phyloP scores from a whole-genome alignment of 257 asterid species.

The Ocimum tenuiflorum region DNA sequence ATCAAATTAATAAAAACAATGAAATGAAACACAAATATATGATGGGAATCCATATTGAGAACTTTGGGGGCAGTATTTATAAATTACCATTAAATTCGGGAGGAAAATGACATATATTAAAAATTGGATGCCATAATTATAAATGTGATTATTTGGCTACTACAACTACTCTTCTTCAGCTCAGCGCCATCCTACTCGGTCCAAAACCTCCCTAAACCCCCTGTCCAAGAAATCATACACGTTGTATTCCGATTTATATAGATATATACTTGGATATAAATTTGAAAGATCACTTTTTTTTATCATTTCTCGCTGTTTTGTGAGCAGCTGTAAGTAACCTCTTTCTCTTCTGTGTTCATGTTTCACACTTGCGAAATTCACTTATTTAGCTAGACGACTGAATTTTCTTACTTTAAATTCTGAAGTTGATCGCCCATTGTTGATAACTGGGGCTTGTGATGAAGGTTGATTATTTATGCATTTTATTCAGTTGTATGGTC shows the following conservation, averaged over 20 bases:
- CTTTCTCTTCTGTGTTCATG: neutral
- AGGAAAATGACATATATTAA: neutral
- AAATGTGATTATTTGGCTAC: no score
- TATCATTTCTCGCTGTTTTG: constrained; percentile 3
- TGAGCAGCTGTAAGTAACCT: constrained; percentile 19
- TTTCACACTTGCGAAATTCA: neutral
- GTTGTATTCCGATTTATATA: neutral
- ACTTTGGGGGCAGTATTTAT: neutral
- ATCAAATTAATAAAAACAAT: no score
- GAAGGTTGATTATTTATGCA: neutral
- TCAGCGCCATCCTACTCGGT: constrained; percentile 2
- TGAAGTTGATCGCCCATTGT: neutral
- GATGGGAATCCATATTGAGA: neutral
- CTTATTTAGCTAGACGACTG: neutral
- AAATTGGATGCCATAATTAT: neutral
- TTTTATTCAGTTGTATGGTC: neutral
- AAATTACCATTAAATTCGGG: neutral
- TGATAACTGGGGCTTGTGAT: constrained; percentile 2
- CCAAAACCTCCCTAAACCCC: constrained; percentile 31
- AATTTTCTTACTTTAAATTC: neutral
- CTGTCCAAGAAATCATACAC: constrained; percentile 5
- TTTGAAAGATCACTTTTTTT: neutral
- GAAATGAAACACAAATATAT: no score
- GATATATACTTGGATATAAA: neutral
- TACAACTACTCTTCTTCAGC: neutral